Percentiles rank a stretch among this genome's conserved stretches.
Evolutionary conservation across 2,329 filamentous ascomycete species (phyloP).

Genomic region (Bipolaris cookei): DNA sequence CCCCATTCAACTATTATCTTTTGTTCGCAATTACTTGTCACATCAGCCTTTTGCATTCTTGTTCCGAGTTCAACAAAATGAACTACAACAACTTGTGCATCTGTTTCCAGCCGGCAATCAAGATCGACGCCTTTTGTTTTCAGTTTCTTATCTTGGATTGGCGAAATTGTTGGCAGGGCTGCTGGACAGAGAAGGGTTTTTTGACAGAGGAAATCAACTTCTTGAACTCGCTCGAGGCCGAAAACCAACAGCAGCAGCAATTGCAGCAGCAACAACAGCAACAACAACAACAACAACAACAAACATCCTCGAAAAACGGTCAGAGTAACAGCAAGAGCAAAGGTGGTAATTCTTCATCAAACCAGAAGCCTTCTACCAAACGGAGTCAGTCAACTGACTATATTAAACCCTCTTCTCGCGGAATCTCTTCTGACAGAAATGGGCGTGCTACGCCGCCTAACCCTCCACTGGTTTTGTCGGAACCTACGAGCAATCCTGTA

Average conservation of each 20-base stretch:
- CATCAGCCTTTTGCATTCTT: constrained; percentile 85
- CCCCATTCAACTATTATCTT: constrained; percentile 96
- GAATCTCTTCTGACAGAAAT: constrained; percentile 42
- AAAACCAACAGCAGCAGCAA: constrained; percentile 8
- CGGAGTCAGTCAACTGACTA: constrained; percentile 43
- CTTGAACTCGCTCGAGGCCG: constrained; percentile 30
- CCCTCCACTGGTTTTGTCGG: constrained; percentile 29
- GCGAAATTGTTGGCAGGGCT: constrained; percentile 97
- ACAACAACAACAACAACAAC: constrained; percentile 18
- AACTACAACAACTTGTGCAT: constrained; percentile 94
- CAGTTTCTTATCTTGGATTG: constrained; percentile 94
- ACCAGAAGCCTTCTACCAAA: constrained; percentile 34
- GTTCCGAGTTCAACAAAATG: constrained; percentile 98
- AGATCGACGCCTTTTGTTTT: constrained; percentile 94
- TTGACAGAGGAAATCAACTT: constrained; percentile 44
- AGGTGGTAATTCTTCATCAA: constrained; percentile 36
- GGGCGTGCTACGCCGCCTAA: constrained; percentile 43
- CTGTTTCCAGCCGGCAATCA: constrained; percentile 96
- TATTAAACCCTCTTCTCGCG: constrained; percentile 35
- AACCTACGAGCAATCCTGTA: constrained; percentile 30
- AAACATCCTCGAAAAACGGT: constrained; percentile 35
- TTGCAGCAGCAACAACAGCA: constrained; percentile 5
- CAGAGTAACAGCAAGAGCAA: constrained; percentile 35
- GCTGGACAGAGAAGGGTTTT: constrained; percentile 83
- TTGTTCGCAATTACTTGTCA: constrained; percentile 97